Evolutionary conservation across 306 rosid genomes (phyloP), one percentile per base, ranked within the genome.

Genomic region (Rosa lucieae): DNA sequence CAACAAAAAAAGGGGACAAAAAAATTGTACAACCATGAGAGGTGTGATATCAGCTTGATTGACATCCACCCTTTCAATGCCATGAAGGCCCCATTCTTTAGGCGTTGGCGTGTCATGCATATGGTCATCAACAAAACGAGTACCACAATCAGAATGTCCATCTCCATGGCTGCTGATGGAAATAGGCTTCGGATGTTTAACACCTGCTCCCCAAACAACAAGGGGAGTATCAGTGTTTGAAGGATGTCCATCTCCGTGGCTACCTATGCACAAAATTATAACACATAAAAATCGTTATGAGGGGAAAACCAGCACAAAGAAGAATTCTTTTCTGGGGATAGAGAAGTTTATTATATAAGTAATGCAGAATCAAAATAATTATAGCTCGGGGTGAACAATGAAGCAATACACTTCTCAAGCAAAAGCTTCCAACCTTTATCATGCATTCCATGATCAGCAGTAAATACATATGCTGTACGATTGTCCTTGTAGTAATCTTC

Each of bases 181-280:
- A 67, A 84, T 62, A 67, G 90, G 89, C 88, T 82, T 89, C 58
- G 98, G 98, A 85, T 87, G 73, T 80, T 90, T 85, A 76, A 93
- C 87, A 77, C 98, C 98, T 69, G 98, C 94, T 77, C 98, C 98
- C 98, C 98, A 93, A 13, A 83, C 97, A 85, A 93, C 98, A 85
- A 93, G 95, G 76, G 98, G 97, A 51, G 98, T 93, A 78, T 93
- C 98, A 4, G 98, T 93, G 84, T 93, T 93, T 75, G 98, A 51
- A 75, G 97, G 97, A 89, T 93, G 98, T 76, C 98, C 98, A 77
- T 93, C 98, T 72, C 98, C 98, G 61, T 93, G 98, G 88, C 97
- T 93, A 79, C 98, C 98, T 91, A 72, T 74, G 66, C 79, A 40
- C 53, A 67, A 78, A 88, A 79, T 72, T 77, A 55, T 71, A 37